Percentiles rank a stretch among this genome's conserved stretches.
These are phyloP conservation scores for Penicillium brevicompactum DNA, from an alignment of 2,329 filamentous ascomycete genomes.

Conservation along the genomic window DNA sequence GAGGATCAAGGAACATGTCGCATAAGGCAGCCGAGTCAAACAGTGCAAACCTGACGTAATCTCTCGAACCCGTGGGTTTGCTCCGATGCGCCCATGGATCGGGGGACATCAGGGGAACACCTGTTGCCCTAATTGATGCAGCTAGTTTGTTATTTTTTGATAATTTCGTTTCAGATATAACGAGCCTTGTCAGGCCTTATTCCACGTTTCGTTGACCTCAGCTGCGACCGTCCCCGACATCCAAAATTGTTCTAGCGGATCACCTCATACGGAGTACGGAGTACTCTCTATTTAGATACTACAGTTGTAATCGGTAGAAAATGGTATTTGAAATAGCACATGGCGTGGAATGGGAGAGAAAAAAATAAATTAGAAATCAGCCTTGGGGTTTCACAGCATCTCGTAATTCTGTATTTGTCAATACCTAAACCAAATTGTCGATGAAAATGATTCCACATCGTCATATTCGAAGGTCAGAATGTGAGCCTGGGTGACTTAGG, in stretches of 20 bases:
- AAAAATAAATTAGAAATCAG: conserved; percentile 8
- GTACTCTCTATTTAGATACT: background rate
- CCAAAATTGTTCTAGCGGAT: background rate
- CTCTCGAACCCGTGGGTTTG: background rate
- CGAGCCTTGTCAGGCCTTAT: background rate
- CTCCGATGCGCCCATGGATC: background rate
- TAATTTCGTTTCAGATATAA: background rate
- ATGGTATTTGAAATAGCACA: background rate
- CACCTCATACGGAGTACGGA: background rate
- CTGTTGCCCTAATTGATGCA: background rate
- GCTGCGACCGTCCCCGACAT: conserved; percentile 7
- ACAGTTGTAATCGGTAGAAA: background rate
- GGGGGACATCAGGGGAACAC: background rate
- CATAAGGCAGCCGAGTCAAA: conserved; percentile 2
- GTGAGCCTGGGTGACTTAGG: conserved; percentile 16
- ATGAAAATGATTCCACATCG: background rate
- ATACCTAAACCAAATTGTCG: background rate
- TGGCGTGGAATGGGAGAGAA: conserved; percentile 1
- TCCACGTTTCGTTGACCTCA: background rate
- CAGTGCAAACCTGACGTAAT: conserved; percentile 14
- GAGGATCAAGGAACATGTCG: background rate
- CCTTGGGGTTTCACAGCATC: conserved; percentile 3
- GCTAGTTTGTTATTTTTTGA: background rate
- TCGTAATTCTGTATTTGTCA: conserved; percentile 2
- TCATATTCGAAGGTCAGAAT: background rate